phyloP scores from a whole-genome alignment of 139 green algal species.

The Mychonastes homosphaera region DNA sequence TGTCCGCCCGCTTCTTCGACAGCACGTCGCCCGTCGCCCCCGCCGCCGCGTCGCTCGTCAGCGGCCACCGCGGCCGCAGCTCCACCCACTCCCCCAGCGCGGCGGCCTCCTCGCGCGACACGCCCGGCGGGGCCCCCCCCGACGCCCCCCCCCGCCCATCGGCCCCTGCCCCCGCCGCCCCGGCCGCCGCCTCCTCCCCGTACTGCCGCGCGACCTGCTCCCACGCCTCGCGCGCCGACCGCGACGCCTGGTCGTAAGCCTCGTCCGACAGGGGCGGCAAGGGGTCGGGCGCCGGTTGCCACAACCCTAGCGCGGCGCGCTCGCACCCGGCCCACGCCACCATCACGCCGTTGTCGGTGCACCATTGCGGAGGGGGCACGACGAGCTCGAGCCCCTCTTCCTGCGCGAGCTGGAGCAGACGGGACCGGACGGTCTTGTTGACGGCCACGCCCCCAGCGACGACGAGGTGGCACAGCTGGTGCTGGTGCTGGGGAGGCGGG shows the following conservation, averaged over 20 bases:
- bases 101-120: no score
- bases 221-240: no score
- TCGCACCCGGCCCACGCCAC: slow-evolving; percentile 93
- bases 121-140: no score
- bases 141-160: slow-evolving; percentile 11
- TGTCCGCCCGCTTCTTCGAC: slow-evolving; percentile 18
- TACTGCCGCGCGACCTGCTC: no score
- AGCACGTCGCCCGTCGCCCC: slow-evolving; percentile 7
- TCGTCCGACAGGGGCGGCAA: neutral
- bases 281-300: neutral
- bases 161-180: slow-evolving; percentile 15
- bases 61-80: slow-evolving; percentile 73
- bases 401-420: slow-evolving; percentile 22
- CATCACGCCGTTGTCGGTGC: slow-evolving; percentile 98
- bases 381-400: slow-evolving; percentile 47
- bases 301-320: slow-evolving; percentile 20
- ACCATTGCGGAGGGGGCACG: slow-evolving; percentile 67
- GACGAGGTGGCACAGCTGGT: slow-evolving; percentile 53
- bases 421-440: slow-evolving; percentile 38
- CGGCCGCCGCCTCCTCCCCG: slow-evolving; percentile 31
- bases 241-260: neutral
- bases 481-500: neutral
- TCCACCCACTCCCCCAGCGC: slow-evolving; percentile 68
- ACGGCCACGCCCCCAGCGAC: slow-evolving; percentile 88
- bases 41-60: slow-evolving; percentile 48